Evolutionary conservation across 2,329 filamentous ascomycete species (phyloP).

Genomic region (Plectosphaerella plurivora): DNA sequence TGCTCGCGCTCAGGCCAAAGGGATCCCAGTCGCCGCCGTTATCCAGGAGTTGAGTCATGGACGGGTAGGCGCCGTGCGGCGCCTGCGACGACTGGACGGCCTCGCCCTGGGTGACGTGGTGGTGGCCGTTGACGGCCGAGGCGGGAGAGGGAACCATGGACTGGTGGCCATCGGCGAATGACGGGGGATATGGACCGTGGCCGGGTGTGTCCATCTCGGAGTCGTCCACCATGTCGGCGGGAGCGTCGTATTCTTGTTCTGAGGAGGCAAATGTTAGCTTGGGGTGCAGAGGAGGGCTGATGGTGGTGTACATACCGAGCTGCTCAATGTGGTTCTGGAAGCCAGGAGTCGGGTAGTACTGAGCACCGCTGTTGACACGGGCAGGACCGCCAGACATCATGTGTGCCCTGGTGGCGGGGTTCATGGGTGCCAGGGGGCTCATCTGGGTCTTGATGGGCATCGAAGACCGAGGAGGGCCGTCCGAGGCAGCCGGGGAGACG

Average conservation of each 20-base stretch:
- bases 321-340: conserved; percentile 95
- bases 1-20: conserved; percentile 87
- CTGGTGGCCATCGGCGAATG: conserved; percentile 45
- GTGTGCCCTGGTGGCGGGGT: conserved; percentile 24
- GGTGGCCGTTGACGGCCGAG: conserved; percentile 27
- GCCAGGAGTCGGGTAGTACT: conserved; percentile 73
- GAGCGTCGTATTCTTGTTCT: conserved; percentile 97
- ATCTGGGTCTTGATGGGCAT: conserved; percentile 33
- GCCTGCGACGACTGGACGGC: conserved; percentile 24
- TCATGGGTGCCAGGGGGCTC: conserved; percentile 24
- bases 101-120: conserved; percentile 31
- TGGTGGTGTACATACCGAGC: conserved; percentile 72
- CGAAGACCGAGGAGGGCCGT: conserved; percentile 16
- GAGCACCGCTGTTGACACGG: conserved; percentile 34
- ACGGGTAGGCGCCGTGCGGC: conserved; percentile 49
- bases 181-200: conserved; percentile 60
- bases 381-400: conserved; percentile 25
- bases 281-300: conserved; percentile 49
- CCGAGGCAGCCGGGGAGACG: conserved; percentile 41
- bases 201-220: conserved; percentile 64
- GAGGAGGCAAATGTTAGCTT: conserved; percentile 60
- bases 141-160: conserved; percentile 34
- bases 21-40: conserved; percentile 89
- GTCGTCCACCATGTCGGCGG: conserved; percentile 84
- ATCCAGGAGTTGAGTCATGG: conserved; percentile 63